These are phyloP conservation scores for Teunomyces aglyptinius DNA, from an alignment of 805 yeast species.

Conservation along the genomic window DNA sequence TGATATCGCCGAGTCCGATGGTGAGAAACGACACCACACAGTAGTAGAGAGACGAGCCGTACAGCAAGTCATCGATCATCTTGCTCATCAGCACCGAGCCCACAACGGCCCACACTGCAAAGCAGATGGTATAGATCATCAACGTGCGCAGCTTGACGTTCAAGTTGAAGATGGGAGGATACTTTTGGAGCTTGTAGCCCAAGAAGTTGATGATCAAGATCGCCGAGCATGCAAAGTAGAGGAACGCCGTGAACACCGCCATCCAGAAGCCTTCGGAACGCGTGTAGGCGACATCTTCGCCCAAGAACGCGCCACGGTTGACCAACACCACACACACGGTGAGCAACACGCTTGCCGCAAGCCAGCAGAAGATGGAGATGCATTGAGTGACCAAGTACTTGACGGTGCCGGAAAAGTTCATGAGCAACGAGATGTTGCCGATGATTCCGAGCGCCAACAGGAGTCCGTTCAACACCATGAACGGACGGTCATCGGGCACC, in stretches of 20 bases:
- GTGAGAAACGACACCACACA: slow-evolving; percentile 74
- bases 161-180: slow-evolving; percentile 70
- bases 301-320: slow-evolving; percentile 24
- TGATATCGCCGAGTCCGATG: slow-evolving; percentile 76
- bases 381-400: slow-evolving; percentile 61
- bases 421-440: slow-evolving; percentile 66
- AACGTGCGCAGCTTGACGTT: slow-evolving; percentile 66
- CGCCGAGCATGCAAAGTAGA: slow-evolving; percentile 58
- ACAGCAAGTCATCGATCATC: slow-evolving; percentile 36
- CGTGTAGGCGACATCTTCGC: slow-evolving; percentile 10
- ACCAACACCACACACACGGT: slow-evolving; percentile 37
- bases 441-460: slow-evolving; percentile 62
- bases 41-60: slow-evolving; percentile 69
- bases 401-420: slow-evolving; percentile 63
- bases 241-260: slow-evolving; percentile 61
- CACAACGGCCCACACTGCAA: slow-evolving; percentile 67
- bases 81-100: slow-evolving; percentile 54
- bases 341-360: slow-evolving; percentile 54
- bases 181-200: slow-evolving; percentile 59
- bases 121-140: slow-evolving; percentile 65
- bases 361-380: slow-evolving; percentile 64
- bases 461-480: slow-evolving; percentile 57
- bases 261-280: slow-evolving; percentile 75
- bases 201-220: slow-evolving; percentile 55
- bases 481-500: slow-evolving; percentile 38